Conservation (phyloP, 2,329 filamentous ascomycete species). For the Elsinoe arachidis region DNA sequence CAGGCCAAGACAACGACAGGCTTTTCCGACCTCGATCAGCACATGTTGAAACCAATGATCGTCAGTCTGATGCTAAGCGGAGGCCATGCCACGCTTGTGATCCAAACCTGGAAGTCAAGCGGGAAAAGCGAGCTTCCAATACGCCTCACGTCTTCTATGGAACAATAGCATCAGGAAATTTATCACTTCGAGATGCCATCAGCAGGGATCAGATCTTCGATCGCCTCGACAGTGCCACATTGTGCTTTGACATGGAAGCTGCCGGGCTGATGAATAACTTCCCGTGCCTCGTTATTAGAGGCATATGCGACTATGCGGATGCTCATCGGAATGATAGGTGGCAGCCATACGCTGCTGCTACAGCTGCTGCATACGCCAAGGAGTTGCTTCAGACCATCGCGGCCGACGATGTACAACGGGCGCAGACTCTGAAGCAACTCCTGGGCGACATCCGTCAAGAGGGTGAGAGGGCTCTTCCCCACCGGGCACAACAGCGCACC, state of each 20-base stretch:
- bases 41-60: too few species aligned
- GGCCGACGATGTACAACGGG: background rate
- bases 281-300: constrained; percentile 21
- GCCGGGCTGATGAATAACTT: constrained; percentile 19
- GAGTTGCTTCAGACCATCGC: background rate
- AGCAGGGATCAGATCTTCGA: constrained; percentile 20
- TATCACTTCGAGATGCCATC: constrained; percentile 24
- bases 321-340: constrained; percentile 20
- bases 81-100: background rate
- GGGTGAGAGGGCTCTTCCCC: background rate
- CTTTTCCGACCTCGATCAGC: background rate
- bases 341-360: constrained; percentile 20
- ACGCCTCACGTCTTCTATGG: constrained; percentile 29
- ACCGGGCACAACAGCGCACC: background rate
- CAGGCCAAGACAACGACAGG: background rate
- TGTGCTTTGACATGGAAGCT: constrained; percentile 23
- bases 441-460: background rate
- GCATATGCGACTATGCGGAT: constrained; percentile 22
- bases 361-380: constrained; percentile 18
- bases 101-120: background rate
- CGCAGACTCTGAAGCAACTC: background rate
- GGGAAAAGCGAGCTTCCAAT: background rate
- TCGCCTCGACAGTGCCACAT: constrained; percentile 10
- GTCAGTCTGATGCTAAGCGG: too few species aligned
- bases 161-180: constrained; percentile 32